Evolutionary conservation across 1,139 yeast species (phyloP).

Genomic region (Kluyveromyces sp.): DNA sequence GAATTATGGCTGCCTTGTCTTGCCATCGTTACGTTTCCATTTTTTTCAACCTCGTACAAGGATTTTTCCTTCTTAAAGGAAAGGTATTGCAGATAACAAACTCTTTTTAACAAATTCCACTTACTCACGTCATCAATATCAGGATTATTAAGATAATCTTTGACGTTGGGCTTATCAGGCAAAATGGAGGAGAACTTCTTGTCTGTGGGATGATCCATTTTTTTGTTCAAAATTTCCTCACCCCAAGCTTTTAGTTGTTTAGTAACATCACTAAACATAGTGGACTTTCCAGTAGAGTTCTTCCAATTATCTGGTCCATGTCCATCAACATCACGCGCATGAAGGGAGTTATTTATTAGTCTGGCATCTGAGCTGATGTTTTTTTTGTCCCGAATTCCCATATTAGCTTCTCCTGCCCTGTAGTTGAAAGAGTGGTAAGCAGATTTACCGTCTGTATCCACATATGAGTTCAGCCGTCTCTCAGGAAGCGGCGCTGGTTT

Average conservation of each 20-base stretch:
- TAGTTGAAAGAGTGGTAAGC: constrained; percentile 69
- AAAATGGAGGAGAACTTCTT: constrained; percentile 34
- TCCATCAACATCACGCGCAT: constrained; percentile 69
- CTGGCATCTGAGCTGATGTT: constrained; percentile 75
- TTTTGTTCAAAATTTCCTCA: constrained; percentile 35
- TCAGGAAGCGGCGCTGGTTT: constrained; percentile 17
- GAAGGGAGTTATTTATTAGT: constrained; percentile 58
- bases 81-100: constrained; percentile 62
- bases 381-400: constrained; percentile 79
- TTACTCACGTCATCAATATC: constrained; percentile 32
- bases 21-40: constrained; percentile 4
- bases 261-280: constrained; percentile 46
- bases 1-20: not conserved
- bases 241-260: constrained; percentile 53
- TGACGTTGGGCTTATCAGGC: constrained; percentile 52
- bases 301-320: constrained; percentile 60
- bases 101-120: constrained; percentile 63
- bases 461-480: constrained; percentile 12
- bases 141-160: constrained; percentile 46
- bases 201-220: constrained; percentile 30
- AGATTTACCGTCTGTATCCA: constrained; percentile 4
- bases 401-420: constrained; percentile 81
- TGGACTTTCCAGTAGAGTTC: constrained; percentile 31
- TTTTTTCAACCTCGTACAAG: constrained; percentile 11
- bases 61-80: constrained; percentile 41